Percentiles rank a stretch among this genome's conserved stretches.
These are phyloP conservation scores for Penicillium simplicissimum DNA, from an alignment of 495 filamentous ascomycete species.

Conservation along the genomic window DNA sequence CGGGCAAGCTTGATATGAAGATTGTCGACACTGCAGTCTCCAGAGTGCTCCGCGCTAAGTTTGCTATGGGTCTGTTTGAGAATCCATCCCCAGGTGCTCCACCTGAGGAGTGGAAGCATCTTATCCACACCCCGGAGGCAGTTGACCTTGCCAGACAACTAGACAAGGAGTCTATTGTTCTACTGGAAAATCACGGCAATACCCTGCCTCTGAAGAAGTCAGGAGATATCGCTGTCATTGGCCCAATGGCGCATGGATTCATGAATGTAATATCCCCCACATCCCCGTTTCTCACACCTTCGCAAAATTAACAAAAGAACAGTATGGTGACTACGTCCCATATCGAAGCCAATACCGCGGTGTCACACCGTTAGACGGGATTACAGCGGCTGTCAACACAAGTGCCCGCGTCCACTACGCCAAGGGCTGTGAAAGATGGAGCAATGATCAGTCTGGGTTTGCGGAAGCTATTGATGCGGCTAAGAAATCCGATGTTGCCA, in stretches of 20 bases:
- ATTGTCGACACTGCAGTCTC: slow-evolving; percentile 65
- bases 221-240: slow-evolving; percentile 68
- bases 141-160: slow-evolving; percentile 58
- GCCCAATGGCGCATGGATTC: slow-evolving; percentile 69
- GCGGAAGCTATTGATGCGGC: slow-evolving; percentile 61
- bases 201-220: slow-evolving; percentile 60
- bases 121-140: slow-evolving; percentile 58
- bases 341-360: slow-evolving; percentile 59
- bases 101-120: slow-evolving; percentile 49
- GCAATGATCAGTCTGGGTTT: slow-evolving; percentile 63
- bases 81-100: slow-evolving; percentile 57
- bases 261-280: slow-evolving; percentile 57
- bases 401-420: slow-evolving; percentile 59
- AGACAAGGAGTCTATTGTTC: slow-evolving; percentile 67
- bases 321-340: slow-evolving; percentile 71
- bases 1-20: slow-evolving; percentile 54
- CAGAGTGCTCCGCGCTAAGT: slow-evolving; percentile 62
- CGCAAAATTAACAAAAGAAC: slow-evolving; percentile 6
- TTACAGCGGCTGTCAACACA: slow-evolving; percentile 57
- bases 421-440: slow-evolving; percentile 70
- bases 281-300: neutral
- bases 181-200: slow-evolving; percentile 66
- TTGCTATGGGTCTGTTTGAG: slow-evolving; percentile 67
- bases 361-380: slow-evolving; percentile 67
- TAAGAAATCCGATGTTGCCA: slow-evolving; percentile 64